Conservation (phyloP, 352 stramenopile genomes). For the Globisporangium carolinianum region DNA sequence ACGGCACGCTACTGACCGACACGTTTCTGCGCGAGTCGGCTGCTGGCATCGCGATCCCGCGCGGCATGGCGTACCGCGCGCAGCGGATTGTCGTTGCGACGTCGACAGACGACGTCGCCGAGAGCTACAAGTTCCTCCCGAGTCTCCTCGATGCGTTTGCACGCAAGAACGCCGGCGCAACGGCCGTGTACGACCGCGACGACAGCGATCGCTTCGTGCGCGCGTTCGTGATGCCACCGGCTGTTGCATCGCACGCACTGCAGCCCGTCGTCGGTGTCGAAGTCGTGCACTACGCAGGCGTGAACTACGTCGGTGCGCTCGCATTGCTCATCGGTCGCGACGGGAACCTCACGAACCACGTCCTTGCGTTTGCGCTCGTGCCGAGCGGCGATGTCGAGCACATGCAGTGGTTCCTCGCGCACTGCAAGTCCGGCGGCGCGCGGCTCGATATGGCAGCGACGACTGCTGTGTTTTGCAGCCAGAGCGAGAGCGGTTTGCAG, state of each 20-base stretch:
- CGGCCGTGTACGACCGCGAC: slow-evolving; percentile 53
- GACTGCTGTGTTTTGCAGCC: slow-evolving; percentile 51
- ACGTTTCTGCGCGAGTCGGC: slow-evolving; percentile 66
- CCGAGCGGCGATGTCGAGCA: slow-evolving; percentile 64
- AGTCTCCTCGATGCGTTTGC: slow-evolving; percentile 62
- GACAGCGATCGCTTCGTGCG: slow-evolving; percentile 58
- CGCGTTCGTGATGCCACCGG: slow-evolving; percentile 71
- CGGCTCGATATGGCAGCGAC: slow-evolving; percentile 28
- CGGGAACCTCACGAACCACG: slow-evolving; percentile 59
- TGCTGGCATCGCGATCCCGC: slow-evolving; percentile 70
- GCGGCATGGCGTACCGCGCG: slow-evolving; percentile 71
- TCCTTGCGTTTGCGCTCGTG: slow-evolving; percentile 59
- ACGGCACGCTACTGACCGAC: slow-evolving; percentile 73
- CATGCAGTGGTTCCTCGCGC: slow-evolving; percentile 67
- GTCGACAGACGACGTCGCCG: slow-evolving; percentile 69
- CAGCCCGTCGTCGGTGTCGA: slow-evolving; percentile 74
- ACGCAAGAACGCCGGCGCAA: slow-evolving; percentile 68
- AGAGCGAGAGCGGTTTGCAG: slow-evolving; percentile 61
- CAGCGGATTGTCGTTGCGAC: slow-evolving; percentile 65
- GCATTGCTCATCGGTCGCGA: slow-evolving; percentile 56
- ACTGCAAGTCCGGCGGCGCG: slow-evolving; percentile 45
- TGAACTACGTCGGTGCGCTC: slow-evolving; percentile 63
- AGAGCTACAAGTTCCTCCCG: slow-evolving; percentile 84
- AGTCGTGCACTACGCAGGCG: slow-evolving; percentile 55
- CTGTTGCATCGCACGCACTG: slow-evolving; percentile 33